phyloP scores from a whole-genome alignment of 768 basidiomycete genomes.

The Cystobasidium ongulense region DNA sequence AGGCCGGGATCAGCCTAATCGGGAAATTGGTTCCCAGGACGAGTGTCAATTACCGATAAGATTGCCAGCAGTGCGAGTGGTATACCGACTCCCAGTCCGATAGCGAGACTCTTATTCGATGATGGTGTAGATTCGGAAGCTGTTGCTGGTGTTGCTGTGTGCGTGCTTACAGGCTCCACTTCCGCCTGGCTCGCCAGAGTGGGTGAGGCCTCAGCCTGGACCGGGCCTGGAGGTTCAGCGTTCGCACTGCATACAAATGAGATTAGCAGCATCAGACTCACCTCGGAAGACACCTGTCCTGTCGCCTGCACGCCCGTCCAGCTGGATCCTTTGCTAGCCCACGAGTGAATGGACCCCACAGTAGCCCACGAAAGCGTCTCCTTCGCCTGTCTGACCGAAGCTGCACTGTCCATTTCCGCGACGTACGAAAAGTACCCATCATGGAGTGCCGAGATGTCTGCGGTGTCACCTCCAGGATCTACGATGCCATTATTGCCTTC shows the following conservation, averaged over 20 bases:
- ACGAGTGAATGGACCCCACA: neutral
- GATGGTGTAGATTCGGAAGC: neutral
- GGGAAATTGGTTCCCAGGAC: neutral
- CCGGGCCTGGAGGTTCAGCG: neutral
- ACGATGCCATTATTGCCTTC: neutral
- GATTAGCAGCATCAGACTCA: neutral
- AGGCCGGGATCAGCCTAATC: neutral
- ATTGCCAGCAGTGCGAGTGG: neutral
- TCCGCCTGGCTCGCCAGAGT: neutral
- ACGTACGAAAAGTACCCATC: neutral
- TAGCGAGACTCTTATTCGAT: constrained; percentile 5
- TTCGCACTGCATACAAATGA: neutral
- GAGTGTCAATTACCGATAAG: neutral
- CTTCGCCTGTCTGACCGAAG: neutral
- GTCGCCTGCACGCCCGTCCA: neutral
- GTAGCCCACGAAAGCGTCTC: neutral
- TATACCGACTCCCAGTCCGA: constrained; percentile 17
- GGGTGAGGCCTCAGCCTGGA: neutral
- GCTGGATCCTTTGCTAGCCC: neutral
- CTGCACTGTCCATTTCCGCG: neutral
- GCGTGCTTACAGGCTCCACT: neutral
- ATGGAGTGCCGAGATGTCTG: neutral
- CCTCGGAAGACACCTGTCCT: neutral
- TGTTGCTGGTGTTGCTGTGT: neutral
- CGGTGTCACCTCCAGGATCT: neutral